Conservation (phyloP, 495 filamentous ascomycete species). For the Lophiostoma macrostomum region DNA sequence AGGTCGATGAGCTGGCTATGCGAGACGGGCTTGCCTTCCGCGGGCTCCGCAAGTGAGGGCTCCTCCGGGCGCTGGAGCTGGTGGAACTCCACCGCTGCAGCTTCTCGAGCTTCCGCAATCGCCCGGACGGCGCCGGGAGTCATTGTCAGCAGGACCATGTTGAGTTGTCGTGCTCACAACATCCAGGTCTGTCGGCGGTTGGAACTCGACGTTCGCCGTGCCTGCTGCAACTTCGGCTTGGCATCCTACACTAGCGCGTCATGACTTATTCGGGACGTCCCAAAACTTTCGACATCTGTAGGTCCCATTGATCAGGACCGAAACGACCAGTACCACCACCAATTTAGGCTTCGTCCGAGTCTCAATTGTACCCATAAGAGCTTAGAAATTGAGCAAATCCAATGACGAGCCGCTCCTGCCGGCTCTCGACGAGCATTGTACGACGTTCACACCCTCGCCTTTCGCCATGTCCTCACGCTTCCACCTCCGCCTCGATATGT, state of each 20-base stretch:
- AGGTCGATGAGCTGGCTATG: constrained; percentile 74
- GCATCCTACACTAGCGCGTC: no score
- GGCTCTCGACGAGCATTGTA: constrained; percentile 27
- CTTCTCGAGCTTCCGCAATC: constrained; percentile 43
- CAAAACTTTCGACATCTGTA: no score
- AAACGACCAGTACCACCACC: no score
- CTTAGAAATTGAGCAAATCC: background rate
- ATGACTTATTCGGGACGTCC: no score
- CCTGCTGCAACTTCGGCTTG: no score
- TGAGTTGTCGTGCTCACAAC: background rate
- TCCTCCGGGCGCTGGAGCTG: constrained; percentile 35
- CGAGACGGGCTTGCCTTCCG: constrained; percentile 68
- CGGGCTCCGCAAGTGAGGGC: constrained; percentile 47
- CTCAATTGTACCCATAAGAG: constrained; percentile 6
- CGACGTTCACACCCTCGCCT: background rate
- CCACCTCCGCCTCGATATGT: background rate
- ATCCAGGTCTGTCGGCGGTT: background rate
- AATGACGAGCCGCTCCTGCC: constrained; percentile 27
- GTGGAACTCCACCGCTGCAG: constrained; percentile 11
- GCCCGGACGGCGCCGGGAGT: constrained; percentile 68
- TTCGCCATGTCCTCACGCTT: constrained; percentile 1
- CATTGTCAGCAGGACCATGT: constrained; percentile 77
- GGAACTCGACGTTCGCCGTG: background rate
- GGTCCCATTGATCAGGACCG: no score
- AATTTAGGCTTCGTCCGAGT: background rate